Evolutionary conservation across 257 asterid species (phyloP), one percentile per base, ranked within the genome.

Genomic region (Leptodermis oblonga): DNA sequence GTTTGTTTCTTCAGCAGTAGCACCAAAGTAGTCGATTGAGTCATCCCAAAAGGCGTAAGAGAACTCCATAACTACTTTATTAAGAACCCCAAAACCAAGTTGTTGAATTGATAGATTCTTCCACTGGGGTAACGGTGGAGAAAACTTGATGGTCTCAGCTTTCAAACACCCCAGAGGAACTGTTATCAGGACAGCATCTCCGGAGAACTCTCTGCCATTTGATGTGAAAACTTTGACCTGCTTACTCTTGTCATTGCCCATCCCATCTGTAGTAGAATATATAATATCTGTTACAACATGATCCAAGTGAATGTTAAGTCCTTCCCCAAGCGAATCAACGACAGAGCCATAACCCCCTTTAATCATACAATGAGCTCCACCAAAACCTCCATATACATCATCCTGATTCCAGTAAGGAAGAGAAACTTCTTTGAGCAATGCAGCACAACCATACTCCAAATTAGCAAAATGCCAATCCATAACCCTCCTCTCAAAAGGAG

Each of bases 391-490:
- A 71, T 85, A 94, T 55, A 75, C 80, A 75, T 94, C 99, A 81
- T 94, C 99, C 73, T 94, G 99, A 73, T 94, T 94, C 99, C 99
- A 94, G 75, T 91, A 70, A 25, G 97, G 98, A 69, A 94, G 96
- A 68, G 99, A 94, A 39, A 94, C 99, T 58, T 94, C 95, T 82
- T 85, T 80, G 56, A 94, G 97, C 82, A 85, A 75, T 54, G 99
- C 93, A 75, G 98, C 98, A 77, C 99, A 94, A 36, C 99, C 99
- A 79, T 94, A 94, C 82, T 94, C 99, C 73, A 94, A 78, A 81
- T 94, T 92, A 13, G 99, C 99, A 75, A 94, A 94, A 84, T 94
- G 99, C 99, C 99, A 94, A 86, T 94, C 93, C 92, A 94, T 94
- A 70, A 91, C 96, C 83, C 99, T 91, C 84, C 99, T 87, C 86